These are phyloP conservation scores for Leishmania guyanensis DNA, from an alignment of 208 protist genomes.

Conservation along the genomic window DNA sequence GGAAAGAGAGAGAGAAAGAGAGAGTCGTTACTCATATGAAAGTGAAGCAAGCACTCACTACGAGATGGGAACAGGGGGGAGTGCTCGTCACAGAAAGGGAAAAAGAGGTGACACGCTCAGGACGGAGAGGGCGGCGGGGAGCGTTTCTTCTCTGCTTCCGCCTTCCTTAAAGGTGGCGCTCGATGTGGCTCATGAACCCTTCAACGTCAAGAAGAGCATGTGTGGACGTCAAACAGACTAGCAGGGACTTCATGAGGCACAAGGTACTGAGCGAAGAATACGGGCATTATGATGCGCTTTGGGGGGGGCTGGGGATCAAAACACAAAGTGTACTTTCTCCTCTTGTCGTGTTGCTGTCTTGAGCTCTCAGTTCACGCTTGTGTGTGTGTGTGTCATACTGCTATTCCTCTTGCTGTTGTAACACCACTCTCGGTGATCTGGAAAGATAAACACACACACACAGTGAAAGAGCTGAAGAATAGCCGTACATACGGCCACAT, in stretches of 20 bases:
- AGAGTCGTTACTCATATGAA: neutral
- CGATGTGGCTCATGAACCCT: neutral
- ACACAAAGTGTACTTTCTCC: too few relatives aligned
- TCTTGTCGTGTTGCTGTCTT: neutral
- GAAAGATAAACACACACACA: neutral
- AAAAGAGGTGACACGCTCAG: neutral
- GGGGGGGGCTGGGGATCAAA: neutral
- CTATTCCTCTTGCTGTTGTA: neutral
- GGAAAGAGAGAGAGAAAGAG: neutral
- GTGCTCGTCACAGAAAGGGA: neutral
- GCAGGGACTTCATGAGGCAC: neutral
- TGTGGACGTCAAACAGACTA: neutral
- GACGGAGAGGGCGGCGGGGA: neutral
- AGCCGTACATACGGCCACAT: neutral
- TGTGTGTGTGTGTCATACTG: neutral
- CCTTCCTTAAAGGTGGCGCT: neutral
- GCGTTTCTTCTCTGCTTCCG: neutral
- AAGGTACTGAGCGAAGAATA: neutral
- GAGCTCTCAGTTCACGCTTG: neutral
- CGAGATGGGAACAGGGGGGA: neutral
- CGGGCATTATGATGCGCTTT: neutral
- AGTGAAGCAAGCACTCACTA: neutral
- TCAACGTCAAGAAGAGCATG: neutral
- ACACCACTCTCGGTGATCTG: neutral
- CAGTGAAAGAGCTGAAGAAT: neutral